Evolutionary conservation across 306 rosid species (phyloP).

Genomic region (Albizia julibrissin): DNA sequence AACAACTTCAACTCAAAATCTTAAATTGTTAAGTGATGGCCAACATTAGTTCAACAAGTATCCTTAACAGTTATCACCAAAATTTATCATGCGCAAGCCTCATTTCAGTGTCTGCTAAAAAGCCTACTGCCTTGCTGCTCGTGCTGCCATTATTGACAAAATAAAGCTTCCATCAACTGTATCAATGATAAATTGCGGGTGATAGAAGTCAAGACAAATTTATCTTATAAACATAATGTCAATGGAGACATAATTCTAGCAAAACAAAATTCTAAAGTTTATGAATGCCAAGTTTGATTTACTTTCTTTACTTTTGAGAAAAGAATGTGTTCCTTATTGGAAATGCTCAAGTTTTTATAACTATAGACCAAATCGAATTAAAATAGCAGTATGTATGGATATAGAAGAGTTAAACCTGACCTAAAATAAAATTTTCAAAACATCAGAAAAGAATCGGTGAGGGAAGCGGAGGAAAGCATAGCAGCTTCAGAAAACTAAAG

Average conservation of each 20-base stretch:
- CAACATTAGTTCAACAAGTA: not conserved
- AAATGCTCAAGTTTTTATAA: not conserved
- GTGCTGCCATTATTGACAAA: not conserved
- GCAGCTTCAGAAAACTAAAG: conserved; percentile 16
- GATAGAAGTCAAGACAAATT: not conserved
- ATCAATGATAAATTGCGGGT: conserved; percentile 1
- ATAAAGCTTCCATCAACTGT: conserved; percentile 19
- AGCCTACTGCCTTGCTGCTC: not conserved
- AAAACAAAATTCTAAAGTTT: not conserved
- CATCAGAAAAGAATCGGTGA: not conserved
- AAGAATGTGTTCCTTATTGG: not conserved
- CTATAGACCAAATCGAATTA: conserved; percentile 8
- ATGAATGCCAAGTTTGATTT: not conserved
- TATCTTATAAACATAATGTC: conserved; percentile 14
- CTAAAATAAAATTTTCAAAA: not conserved
- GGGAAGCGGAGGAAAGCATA: conserved; percentile 2
- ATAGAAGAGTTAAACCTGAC: not conserved
- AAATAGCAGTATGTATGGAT: not conserved
- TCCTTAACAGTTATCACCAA: not conserved
- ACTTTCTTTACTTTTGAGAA: not conserved
- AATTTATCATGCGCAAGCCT: not conserved
- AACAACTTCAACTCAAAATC: not conserved
- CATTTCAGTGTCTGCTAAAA: not conserved
- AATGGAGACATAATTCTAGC: not conserved
- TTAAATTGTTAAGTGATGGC: not conserved